phyloP scores from a whole-genome alignment of 345 rosid genomes.

The Eucalyptus leucophloia region DNA sequence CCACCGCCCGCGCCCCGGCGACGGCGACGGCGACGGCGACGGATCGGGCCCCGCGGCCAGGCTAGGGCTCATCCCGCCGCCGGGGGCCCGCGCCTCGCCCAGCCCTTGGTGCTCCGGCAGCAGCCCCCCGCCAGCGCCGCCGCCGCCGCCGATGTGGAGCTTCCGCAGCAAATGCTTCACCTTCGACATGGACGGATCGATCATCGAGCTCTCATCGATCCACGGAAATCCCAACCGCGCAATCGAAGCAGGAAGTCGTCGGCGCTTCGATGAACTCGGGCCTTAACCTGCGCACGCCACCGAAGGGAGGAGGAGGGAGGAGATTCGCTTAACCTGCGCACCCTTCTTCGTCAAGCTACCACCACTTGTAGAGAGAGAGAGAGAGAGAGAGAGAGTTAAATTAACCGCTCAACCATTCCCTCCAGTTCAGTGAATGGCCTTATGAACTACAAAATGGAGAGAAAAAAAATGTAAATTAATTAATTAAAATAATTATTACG shows the following conservation, averaged over 20 bases:
- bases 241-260: not conserved
- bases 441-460: not conserved
- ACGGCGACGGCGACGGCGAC: conserved; percentile 19
- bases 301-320: conserved; percentile 7
- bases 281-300: conserved; percentile 42
- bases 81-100: conserved; percentile 12
- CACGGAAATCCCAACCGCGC: not conserved
- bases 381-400: conserved; percentile 6
- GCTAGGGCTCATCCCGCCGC: conserved; percentile 13
- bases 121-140: conserved; percentile 51
- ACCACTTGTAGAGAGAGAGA: conserved; percentile 6
- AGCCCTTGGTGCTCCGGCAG: conserved; percentile 51
- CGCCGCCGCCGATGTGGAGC: conserved; percentile 83
- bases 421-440: conserved; percentile 7
- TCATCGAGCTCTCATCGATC: conserved; percentile 33
- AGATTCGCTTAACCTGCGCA: conserved; percentile 70
- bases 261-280: not conserved
- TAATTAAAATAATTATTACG: no score
- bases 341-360: conserved; percentile 52
- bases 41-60: conserved; percentile 7
- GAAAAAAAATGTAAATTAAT: not conserved
- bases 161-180: conserved; percentile 87
- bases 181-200: conserved; percentile 56
- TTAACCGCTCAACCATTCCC: conserved; percentile 45
- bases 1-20: conserved; percentile 22